Evolutionary conservation across 495 filamentous ascomycete genomes (phyloP).

Genomic region (Penicillium subrubescens): DNA sequence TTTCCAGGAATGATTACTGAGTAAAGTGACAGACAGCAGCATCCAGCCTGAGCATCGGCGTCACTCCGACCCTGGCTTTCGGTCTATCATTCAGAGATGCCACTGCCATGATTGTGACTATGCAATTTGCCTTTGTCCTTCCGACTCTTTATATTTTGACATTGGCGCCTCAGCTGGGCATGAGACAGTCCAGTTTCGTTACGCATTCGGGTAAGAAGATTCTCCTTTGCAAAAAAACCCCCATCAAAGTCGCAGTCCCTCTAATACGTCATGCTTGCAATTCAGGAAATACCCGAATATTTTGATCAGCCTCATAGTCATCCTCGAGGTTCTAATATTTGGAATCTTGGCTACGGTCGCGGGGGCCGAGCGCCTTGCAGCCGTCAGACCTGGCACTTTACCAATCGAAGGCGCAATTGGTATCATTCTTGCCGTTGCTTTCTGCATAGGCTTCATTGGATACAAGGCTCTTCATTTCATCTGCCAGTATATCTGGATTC

Average conservation of each 20-base stretch:
- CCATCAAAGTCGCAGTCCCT: background rate
- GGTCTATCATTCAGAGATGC: background rate
- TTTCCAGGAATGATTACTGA: background rate
- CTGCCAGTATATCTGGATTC: slow-evolving; percentile 2
- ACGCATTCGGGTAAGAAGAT: background rate
- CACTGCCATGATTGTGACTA: background rate
- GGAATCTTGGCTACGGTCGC: background rate
- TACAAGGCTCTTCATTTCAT: slow-evolving; percentile 2
- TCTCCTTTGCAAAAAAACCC: background rate
- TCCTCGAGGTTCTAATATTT: background rate
- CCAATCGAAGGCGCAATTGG: background rate
- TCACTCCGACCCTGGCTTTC: background rate
- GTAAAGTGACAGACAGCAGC: background rate
- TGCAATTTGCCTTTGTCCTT: background rate
- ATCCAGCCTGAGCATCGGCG: background rate
- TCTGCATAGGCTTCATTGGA: slow-evolving; percentile 1
- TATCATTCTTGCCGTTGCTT: slow-evolving; percentile 1
- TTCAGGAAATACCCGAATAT: background rate
- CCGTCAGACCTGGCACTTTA: background rate
- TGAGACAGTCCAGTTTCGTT: background rate
- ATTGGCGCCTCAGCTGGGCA: background rate
- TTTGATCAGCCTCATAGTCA: background rate
- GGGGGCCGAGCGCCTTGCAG: background rate
- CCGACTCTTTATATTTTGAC: background rate
- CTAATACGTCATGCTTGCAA: background rate